A percentile compares a stretch with the other conserved stretches of the same genome.
These are phyloP conservation scores for Afroboletus lepidellus DNA, from an alignment of 1,284 basidiomycete genomes.

Conservation along the genomic window DNA sequence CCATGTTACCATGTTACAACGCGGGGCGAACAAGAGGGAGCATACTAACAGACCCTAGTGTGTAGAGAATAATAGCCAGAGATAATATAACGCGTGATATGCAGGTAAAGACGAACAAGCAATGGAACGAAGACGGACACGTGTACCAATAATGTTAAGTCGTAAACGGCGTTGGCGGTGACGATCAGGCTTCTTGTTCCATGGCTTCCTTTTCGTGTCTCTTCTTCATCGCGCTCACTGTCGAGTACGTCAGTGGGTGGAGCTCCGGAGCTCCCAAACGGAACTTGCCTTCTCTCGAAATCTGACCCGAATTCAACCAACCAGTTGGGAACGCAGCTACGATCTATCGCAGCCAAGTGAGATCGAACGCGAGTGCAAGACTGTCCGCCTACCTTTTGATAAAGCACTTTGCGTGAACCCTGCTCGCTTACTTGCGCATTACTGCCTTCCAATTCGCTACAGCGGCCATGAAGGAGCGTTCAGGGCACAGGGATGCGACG, in stretches of 20 bases:
- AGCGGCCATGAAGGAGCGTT: not conserved
- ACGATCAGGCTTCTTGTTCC: slow-evolving; percentile 45
- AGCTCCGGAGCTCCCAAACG: not conserved
- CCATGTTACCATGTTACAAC: too few relatives aligned
- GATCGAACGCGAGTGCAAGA: not conserved
- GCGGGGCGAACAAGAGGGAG: not conserved
- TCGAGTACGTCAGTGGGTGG: not conserved
- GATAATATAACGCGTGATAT: slow-evolving; percentile 17
- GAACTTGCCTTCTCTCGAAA: slow-evolving; percentile 51
- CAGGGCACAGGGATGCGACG: slow-evolving; percentile 28
- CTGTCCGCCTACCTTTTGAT: slow-evolving; percentile 58
- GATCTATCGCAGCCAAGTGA: slow-evolving; percentile 44
- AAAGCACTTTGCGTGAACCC: slow-evolving; percentile 69
- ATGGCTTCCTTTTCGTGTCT: slow-evolving; percentile 62
- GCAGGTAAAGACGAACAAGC: not conserved
- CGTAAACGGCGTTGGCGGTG: not conserved
- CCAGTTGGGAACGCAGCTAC: slow-evolving; percentile 62
- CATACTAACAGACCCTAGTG: slow-evolving; percentile 20
- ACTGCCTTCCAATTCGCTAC: slow-evolving; percentile 62
- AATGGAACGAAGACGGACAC: not conserved
- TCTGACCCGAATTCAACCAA: slow-evolving; percentile 50
- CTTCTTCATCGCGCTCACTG: slow-evolving; percentile 81
- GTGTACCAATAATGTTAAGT: slow-evolving; percentile 28
- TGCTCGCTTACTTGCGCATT: slow-evolving; percentile 75
- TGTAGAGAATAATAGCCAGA: slow-evolving; percentile 15